Conservation (phyloP, 371 early-diverging fungal genomes). For the Rhizomucor pusillus region DNA sequence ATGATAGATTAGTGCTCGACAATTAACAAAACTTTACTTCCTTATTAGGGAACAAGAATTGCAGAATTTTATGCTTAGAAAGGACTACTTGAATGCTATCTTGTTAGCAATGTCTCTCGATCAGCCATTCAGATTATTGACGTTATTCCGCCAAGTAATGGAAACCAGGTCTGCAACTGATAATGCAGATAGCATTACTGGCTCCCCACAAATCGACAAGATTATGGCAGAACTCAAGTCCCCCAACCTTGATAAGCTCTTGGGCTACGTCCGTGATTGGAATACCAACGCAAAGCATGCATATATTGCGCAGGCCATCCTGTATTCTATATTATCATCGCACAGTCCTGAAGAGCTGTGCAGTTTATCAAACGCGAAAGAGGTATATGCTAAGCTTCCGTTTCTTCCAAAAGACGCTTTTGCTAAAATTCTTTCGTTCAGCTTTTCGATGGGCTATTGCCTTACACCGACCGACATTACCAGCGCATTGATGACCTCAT, state of each 20-base stretch:
- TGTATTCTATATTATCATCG: slow-evolving; percentile 71
- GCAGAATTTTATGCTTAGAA: slow-evolving; percentile 76
- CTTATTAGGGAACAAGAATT: slow-evolving; percentile 85
- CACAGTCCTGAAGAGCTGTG: slow-evolving; percentile 66
- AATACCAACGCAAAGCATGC: slow-evolving; percentile 88
- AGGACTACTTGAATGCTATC: slow-evolving; percentile 93
- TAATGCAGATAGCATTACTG: slow-evolving; percentile 55
- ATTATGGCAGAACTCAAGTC: slow-evolving; percentile 54
- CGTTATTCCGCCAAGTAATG: slow-evolving; percentile 69
- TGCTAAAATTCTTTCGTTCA: slow-evolving; percentile 9
- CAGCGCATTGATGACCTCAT: slow-evolving; percentile 77
- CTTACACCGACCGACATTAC: slow-evolving; percentile 93
- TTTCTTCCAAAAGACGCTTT: not conserved
- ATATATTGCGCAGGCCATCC: slow-evolving; percentile 77
- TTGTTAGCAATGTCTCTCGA: slow-evolving; percentile 85
- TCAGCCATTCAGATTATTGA: slow-evolving; percentile 82
- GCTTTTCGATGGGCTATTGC: slow-evolving; percentile 75
- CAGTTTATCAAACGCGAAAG: slow-evolving; percentile 75
- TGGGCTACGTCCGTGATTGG: slow-evolving; percentile 91
- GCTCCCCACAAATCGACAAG: slow-evolving; percentile 64
- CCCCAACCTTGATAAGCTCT: slow-evolving; percentile 70
- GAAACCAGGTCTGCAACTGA: slow-evolving; percentile 44
- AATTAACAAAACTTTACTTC: not conserved
- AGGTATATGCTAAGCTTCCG: slow-evolving; percentile 40
- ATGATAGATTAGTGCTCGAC: not conserved